Percentiles rank a stretch among this genome's conserved stretches.
phyloP scores from a whole-genome alignment of 805 yeast species.

The Candida nitratophila region DNA sequence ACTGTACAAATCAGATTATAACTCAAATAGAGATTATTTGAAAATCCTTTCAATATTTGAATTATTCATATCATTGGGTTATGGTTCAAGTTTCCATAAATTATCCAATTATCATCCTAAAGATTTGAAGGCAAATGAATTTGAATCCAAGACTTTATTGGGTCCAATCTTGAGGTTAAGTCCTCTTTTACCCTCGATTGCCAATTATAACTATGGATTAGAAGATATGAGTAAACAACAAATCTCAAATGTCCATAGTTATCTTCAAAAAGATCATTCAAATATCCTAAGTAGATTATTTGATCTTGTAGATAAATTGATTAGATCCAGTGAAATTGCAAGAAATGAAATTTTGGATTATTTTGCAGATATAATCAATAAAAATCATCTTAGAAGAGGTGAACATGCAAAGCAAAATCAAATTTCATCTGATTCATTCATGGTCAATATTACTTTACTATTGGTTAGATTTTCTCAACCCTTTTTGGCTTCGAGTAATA shows the following conservation, averaged over 20 bases:
- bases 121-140: constrained; percentile 40
- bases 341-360: constrained; percentile 59
- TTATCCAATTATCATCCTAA: constrained; percentile 47
- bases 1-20: constrained; percentile 34
- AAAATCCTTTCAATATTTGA: constrained; percentile 50
- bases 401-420: constrained; percentile 65
- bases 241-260: constrained; percentile 43
- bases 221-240: constrained; percentile 32
- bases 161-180: constrained; percentile 77
- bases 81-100: constrained; percentile 54
- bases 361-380: constrained; percentile 68
- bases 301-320: constrained; percentile 60
- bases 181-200: constrained; percentile 54
- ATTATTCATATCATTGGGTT: constrained; percentile 51
- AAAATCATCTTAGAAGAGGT: constrained; percentile 83
- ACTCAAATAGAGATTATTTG: constrained; percentile 42
- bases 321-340: constrained; percentile 64
- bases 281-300: constrained; percentile 58
- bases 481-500: constrained; percentile 52
- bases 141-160: constrained; percentile 56
- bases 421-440: constrained; percentile 72
- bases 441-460: constrained; percentile 67
- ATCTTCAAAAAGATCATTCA: constrained; percentile 58
- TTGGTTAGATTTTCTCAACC: constrained; percentile 75
- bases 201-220: constrained; percentile 35